These are phyloP conservation scores for Chaetomiaceae sp. DNA, from an alignment of 2,329 filamentous ascomycete genomes.

Conservation along the genomic window DNA sequence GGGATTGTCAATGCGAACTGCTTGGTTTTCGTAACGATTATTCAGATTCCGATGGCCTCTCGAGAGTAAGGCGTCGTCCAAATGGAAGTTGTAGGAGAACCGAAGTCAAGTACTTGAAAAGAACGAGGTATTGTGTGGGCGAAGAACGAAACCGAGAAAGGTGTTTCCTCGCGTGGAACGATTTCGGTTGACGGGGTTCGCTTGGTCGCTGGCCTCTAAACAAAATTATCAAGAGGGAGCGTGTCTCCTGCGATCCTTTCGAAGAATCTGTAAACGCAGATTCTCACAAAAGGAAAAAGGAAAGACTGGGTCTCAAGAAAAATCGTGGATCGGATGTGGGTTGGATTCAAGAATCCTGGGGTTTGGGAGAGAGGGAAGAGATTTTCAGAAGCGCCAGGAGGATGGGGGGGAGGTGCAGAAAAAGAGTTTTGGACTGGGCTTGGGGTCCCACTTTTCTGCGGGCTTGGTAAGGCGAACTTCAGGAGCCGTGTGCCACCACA, in stretches of 20 bases:
- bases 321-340: slow-evolving; percentile 23
- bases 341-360: slow-evolving; percentile 31
- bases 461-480: slow-evolving; percentile 18
- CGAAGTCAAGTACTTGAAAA: slow-evolving; percentile 13
- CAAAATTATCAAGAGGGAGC: slow-evolving; percentile 25
- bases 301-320: slow-evolving; percentile 33
- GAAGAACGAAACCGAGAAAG: slow-evolving; percentile 13
- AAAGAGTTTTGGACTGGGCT: slow-evolving; percentile 23
- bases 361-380: slow-evolving; percentile 22
- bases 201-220: slow-evolving; percentile 14
- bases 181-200: slow-evolving; percentile 5
- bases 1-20: too few relatives aligned
- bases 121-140: slow-evolving; percentile 14
- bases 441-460: slow-evolving; percentile 17
- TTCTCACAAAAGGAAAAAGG: slow-evolving; percentile 40
- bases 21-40: too few relatives aligned
- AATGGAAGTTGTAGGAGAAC: slow-evolving; percentile 24
- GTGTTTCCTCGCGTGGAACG: slow-evolving; percentile 12
- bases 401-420: slow-evolving; percentile 6
- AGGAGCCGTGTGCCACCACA: slow-evolving; percentile 7
- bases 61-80: slow-evolving; percentile 24
- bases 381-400: slow-evolving; percentile 1
- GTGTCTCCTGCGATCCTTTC: slow-evolving; percentile 36
- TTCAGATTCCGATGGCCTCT: too few relatives aligned
- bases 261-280: slow-evolving; percentile 32